Evolutionary conservation across 2,329 filamentous ascomycete species (phyloP).

Genomic region (Reticulascus tulasneorum): DNA sequence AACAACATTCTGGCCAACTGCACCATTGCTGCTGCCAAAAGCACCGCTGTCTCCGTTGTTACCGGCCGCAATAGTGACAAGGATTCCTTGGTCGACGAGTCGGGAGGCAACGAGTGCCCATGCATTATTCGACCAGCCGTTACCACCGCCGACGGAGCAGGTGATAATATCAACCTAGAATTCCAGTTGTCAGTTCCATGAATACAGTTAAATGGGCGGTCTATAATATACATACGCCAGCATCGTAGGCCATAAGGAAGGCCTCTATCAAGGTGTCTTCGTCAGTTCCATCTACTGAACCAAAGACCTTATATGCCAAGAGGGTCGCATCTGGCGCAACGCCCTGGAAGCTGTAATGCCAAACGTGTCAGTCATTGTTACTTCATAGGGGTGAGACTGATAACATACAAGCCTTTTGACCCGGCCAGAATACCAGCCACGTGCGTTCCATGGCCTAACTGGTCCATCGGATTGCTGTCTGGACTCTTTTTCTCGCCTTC

Average conservation of each 20-base stretch:
- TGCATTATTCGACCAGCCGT: constrained; percentile 16
- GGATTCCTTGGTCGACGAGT: constrained; percentile 33
- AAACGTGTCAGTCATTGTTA: neutral
- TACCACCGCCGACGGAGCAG: constrained; percentile 23
- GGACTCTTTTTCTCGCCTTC: constrained; percentile 18
- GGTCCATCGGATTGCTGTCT: constrained; percentile 29
- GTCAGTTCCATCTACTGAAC: constrained; percentile 13
- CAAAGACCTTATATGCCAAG: constrained; percentile 23
- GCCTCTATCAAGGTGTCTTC: constrained; percentile 23
- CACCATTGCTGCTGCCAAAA: constrained; percentile 38
- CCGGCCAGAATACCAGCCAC: constrained; percentile 22
- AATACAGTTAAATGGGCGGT: constrained; percentile 22
- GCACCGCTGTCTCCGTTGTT: constrained; percentile 40
- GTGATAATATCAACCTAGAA: constrained; percentile 24
- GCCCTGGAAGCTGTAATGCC: neutral
- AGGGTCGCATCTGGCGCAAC: constrained; percentile 23
- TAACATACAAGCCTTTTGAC: constrained; percentile 3
- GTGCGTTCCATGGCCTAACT: constrained; percentile 31
- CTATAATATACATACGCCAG: constrained; percentile 12
- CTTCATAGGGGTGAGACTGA: neutral
- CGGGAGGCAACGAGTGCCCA: constrained; percentile 32
- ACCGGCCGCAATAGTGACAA: constrained; percentile 34
- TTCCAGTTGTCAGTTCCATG: neutral
- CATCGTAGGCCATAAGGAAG: constrained; percentile 21
- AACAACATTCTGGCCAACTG: constrained; percentile 35